Evolutionary conservation across 2,329 filamentous ascomycete species (phyloP).

Genomic region (Mycosphaerella sp.): DNA sequence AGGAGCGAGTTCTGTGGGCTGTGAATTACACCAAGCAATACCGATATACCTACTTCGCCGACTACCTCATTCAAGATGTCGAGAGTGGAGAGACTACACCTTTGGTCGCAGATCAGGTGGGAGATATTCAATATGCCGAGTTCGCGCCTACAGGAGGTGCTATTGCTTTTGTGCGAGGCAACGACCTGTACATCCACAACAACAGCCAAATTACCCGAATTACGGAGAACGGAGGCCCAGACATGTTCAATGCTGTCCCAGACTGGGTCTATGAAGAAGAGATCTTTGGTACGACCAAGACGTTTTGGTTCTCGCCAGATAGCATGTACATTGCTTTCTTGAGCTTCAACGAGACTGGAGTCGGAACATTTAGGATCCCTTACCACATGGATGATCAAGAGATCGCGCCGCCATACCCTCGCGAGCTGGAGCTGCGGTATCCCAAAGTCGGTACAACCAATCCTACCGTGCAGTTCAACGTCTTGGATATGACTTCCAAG

Average conservation of each 20-base stretch:
- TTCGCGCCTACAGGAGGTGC: constrained; percentile 53
- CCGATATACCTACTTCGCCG: constrained; percentile 60
- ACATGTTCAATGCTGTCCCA: constrained; percentile 59
- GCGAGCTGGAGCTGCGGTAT: constrained; percentile 58
- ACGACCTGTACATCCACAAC: constrained; percentile 57
- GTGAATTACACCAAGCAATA: constrained; percentile 64
- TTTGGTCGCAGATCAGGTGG: constrained; percentile 53
- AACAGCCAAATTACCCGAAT: constrained; percentile 51
- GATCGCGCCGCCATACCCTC: constrained; percentile 56
- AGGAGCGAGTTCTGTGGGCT: constrained; percentile 55
- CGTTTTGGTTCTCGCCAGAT: constrained; percentile 55
- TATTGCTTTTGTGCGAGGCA: constrained; percentile 63
- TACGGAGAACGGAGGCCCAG: constrained; percentile 54
- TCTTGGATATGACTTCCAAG: constrained; percentile 50
- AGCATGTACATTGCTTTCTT: constrained; percentile 51
- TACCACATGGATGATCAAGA: constrained; percentile 59
- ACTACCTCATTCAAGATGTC: constrained; percentile 60
- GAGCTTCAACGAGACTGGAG: constrained; percentile 59
- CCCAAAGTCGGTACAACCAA: constrained; percentile 65
- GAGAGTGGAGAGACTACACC: constrained; percentile 50
- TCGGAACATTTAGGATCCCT: constrained; percentile 59
- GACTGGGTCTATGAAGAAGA: constrained; percentile 62
- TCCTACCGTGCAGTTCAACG: constrained; percentile 56
- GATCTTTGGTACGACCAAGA: constrained; percentile 47
- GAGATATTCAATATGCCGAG: constrained; percentile 62